Percentiles rank a stretch among this genome's conserved stretches.
These are phyloP conservation scores for Fusarium pseudoanthophilum DNA, from an alignment of 2,329 filamentous ascomycete species.

Conservation along the genomic window DNA sequence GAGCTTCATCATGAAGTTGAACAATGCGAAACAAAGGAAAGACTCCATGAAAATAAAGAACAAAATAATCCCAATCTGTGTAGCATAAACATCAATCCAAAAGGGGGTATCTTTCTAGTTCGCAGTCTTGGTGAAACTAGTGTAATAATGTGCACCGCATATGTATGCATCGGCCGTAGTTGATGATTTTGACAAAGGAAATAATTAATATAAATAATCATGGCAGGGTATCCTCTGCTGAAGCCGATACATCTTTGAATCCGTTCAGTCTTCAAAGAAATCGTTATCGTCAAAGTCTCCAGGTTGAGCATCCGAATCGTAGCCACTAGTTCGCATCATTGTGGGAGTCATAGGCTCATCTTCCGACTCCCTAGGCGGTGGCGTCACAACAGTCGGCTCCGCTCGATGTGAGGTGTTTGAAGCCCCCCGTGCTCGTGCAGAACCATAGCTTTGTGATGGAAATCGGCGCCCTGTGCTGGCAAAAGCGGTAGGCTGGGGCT, in stretches of 20 bases:
- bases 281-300: slow-evolving; percentile 69
- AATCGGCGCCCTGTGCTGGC: slow-evolving; percentile 68
- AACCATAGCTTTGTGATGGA: slow-evolving; percentile 55
- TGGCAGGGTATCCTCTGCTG: slow-evolving; percentile 14
- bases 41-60: slow-evolving; percentile 13
- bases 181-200: slow-evolving; percentile 46
- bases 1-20: slow-evolving; percentile 12
- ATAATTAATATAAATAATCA: slow-evolving; percentile 21
- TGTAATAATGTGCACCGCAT: slow-evolving; percentile 42
- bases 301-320: slow-evolving; percentile 70
- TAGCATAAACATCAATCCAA: slow-evolving; percentile 48
- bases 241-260: background rate
- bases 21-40: slow-evolving; percentile 30
- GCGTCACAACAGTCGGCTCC: slow-evolving; percentile 45
- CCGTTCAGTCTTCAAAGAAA: slow-evolving; percentile 61
- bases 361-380: slow-evolving; percentile 53
- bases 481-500: slow-evolving; percentile 69
- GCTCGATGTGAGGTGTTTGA: slow-evolving; percentile 47
- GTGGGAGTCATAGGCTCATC: slow-evolving; percentile 66
- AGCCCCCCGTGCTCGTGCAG: slow-evolving; percentile 42
- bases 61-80: slow-evolving; percentile 42
- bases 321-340: slow-evolving; percentile 68
- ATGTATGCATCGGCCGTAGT: slow-evolving; percentile 40
- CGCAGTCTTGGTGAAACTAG: slow-evolving; percentile 47
- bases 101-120: slow-evolving; percentile 57